Base-by-base conservation (phyloP, 306 rosid genomes). In the Quercus engelmannii region DNA sequence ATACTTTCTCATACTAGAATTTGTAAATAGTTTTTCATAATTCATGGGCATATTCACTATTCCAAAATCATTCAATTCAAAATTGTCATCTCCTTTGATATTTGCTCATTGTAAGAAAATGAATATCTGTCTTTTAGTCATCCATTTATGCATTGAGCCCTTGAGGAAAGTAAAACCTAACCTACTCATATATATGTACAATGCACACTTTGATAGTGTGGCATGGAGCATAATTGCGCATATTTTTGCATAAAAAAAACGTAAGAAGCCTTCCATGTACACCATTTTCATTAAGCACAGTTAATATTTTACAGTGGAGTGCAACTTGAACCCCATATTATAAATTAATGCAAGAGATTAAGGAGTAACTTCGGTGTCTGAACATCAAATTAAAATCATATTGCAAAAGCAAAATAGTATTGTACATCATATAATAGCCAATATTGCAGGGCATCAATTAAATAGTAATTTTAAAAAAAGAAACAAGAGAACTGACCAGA, bases 401-500 rank as follows among this genome's bases (percentile, higher is more conserved):
- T 35, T 35, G 41, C 3, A 46, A 6, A 8, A 67, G 6, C 52
- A 7, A 15, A 12, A 31, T 33, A 18, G 52, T 67, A 19, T 33
- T 35, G 52, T 19, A 35, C 38, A 67, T 64, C 72, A 17, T 35
- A 35, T 35, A 19, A 62, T 25, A 28, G 65, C 5, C 33, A 33
- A 71, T 17, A 68, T 67, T 21, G 57, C 21, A 55, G 71, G 67
- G 69, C 69, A 67, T 4, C 70, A 75, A 33, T 35, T 70, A 15
- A 30, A 65, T 33, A 52, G 46, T 38, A 38, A 38, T 12, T 12
- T 31, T 33, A 55, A 82, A 15, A 3, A 62, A 17, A 78, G 33
- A 74, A 55, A 49, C 0, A 49, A 49, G 17, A 49, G 54, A 49
- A 87, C 93, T 90, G 79, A 90, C 98, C 80, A 91, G 78, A 80